phyloP scores from a whole-genome alignment of 176 grass and related monocot genomes.

The Tillandsia leiboldiana region DNA sequence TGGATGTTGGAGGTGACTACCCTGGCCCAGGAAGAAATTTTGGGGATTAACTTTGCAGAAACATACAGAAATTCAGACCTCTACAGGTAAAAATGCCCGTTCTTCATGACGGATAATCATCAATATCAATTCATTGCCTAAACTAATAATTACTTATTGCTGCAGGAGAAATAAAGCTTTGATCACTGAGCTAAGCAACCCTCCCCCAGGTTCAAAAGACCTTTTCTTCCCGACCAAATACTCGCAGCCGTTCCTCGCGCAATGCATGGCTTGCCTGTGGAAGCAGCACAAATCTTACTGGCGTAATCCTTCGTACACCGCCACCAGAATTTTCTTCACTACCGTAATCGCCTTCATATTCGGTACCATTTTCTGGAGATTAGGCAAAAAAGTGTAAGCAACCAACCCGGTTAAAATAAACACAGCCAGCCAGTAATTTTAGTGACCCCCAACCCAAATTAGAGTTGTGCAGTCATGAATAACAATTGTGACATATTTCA shows the following conservation, averaged over 20 bases:
- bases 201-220: conserved; percentile 64
- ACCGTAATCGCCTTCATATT: conserved; percentile 75
- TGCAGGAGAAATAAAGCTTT: conserved; percentile 78
- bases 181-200: conserved; percentile 59
- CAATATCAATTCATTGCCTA: too few species aligned
- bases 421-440: not conserved
- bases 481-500: conserved; percentile 15
- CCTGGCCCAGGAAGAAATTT: conserved; percentile 61
- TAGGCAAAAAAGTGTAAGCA: conserved; percentile 82
- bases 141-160: not conserved
- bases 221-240: conserved; percentile 58
- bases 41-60: conserved; percentile 62
- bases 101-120: too few species aligned
- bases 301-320: conserved; percentile 89
- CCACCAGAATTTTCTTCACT: conserved; percentile 92
- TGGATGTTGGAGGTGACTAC: conserved; percentile 89
- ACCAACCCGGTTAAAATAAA: not conserved
- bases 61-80: conserved; percentile 65
- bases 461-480: not conserved
- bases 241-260: conserved; percentile 60
- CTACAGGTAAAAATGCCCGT: conserved; percentile 28
- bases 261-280: conserved; percentile 81
- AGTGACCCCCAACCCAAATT: not conserved
- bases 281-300: conserved; percentile 91
- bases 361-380: conserved; percentile 71